A percentile compares a stretch with the other conserved stretches of the same genome.
Evolutionary conservation across 2,329 filamentous ascomycete genomes (phyloP).

Genomic region (Lecanoromycetidae sp.): DNA sequence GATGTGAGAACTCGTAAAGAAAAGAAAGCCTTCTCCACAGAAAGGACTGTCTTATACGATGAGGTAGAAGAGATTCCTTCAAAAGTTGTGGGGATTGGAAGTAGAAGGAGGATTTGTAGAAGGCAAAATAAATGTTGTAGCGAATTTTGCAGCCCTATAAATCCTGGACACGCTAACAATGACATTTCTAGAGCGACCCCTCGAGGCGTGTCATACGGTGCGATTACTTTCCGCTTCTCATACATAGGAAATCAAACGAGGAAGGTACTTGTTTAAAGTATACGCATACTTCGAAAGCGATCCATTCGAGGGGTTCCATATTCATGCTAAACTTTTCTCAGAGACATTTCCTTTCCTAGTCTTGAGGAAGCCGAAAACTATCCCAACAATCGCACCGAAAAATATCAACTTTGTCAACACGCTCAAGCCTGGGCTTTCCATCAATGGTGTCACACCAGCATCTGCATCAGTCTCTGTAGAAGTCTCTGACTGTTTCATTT

Average conservation of each 20-base stretch:
- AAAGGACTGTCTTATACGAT: slow-evolving; percentile 5
- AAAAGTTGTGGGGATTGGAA: not conserved
- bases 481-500: slow-evolving; percentile 10
- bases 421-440: slow-evolving; percentile 28
- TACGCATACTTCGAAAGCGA: not conserved
- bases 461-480: slow-evolving; percentile 15
- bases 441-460: slow-evolving; percentile 17
- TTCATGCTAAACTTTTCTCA: slow-evolving; percentile 31
- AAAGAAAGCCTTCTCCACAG: slow-evolving; percentile 6
- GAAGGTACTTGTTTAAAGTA: too few species aligned
- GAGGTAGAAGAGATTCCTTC: not conserved
- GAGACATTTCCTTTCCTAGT: slow-evolving; percentile 21
- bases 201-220: too few species aligned
- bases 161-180: too few species aligned
- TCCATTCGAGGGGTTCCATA: not conserved
- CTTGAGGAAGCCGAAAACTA: slow-evolving; percentile 31
- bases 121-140: slow-evolving; percentile 12
- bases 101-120: not conserved
- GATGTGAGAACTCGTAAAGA: not conserved
- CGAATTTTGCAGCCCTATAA: too few species aligned
- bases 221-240: too few species aligned
- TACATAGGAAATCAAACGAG: too few species aligned
- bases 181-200: too few species aligned
- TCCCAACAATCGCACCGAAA: slow-evolving; percentile 31
- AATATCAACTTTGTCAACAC: slow-evolving; percentile 35